phyloP scores from a whole-genome alignment of 1,284 basidiomycete genomes.

The Kalmanozyma brasiliensis region DNA sequence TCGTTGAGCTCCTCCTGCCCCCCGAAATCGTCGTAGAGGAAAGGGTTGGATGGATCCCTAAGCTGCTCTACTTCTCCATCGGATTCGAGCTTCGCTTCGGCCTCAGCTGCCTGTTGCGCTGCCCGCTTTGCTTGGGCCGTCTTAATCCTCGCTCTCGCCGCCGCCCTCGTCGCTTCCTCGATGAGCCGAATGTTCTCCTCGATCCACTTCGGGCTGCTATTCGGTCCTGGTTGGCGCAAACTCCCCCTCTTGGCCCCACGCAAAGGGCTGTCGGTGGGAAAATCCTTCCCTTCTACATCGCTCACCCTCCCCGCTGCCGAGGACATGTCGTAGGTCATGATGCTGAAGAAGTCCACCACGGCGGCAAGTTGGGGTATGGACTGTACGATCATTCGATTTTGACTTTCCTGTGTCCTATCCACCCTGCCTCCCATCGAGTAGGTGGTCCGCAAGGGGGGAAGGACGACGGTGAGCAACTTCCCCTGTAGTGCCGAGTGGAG shows the following conservation, averaged over 20 bases:
- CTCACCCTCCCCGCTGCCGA: slow-evolving; percentile 17
- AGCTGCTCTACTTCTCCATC: slow-evolving; percentile 11
- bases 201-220: slow-evolving; percentile 44
- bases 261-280: slow-evolving; percentile 39
- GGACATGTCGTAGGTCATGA: slow-evolving; percentile 60
- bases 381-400: slow-evolving; percentile 44
- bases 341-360: slow-evolving; percentile 41
- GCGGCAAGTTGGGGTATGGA: slow-evolving; percentile 32
- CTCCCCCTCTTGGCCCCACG: slow-evolving; percentile 36
- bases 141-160: slow-evolving; percentile 11
- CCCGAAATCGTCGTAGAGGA: slow-evolving; percentile 17
- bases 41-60: slow-evolving; percentile 29
- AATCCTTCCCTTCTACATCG: slow-evolving; percentile 13
- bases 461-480: slow-evolving; percentile 28
- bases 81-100: not conserved
- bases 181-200: slow-evolving; percentile 33
- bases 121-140: not conserved
- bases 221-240: slow-evolving; percentile 44
- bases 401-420: slow-evolving; percentile 12
- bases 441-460: slow-evolving; percentile 36
- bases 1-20: slow-evolving; percentile 19
- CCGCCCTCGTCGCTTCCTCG: slow-evolving; percentile 9
- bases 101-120: slow-evolving; percentile 1
- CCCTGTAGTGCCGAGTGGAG: slow-evolving; percentile 9
- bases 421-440: slow-evolving; percentile 16